Evolutionary conservation across 164 flowering plant species (phyloP).

Genomic region (Magnolia kwangsiensis): DNA sequence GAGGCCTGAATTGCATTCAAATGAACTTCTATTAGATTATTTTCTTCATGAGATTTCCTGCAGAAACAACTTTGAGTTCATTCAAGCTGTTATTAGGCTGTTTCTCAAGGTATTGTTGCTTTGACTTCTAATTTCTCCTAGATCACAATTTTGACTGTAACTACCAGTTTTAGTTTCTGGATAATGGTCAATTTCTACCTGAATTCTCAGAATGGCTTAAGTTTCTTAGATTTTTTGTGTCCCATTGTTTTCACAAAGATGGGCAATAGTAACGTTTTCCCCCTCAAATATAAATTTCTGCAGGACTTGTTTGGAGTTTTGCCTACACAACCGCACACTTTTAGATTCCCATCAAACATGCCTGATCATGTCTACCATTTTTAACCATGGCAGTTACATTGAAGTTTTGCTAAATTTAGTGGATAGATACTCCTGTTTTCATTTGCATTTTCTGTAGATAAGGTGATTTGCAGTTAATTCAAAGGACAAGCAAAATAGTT

Average conservation of each 20-base stretch:
- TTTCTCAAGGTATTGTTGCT: no score
- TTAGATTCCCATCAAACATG: not conserved
- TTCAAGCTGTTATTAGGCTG: no score
- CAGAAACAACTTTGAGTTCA: no score
- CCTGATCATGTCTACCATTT: not conserved
- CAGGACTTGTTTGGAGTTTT: no score
- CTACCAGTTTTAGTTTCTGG: not conserved
- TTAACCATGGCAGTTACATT: no score
- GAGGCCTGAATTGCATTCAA: slow-evolving; percentile 54
- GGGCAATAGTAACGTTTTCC: not conserved
- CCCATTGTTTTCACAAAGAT: no score
- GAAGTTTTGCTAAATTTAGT: not conserved
- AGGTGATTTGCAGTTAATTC: not conserved
- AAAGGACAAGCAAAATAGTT: no score
- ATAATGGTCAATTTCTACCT: not conserved
- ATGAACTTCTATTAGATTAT: slow-evolving; percentile 80
- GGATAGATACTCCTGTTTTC: not conserved
- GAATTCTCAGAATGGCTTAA: not conserved
- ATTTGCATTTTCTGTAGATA: not conserved
- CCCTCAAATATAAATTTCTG: no score
- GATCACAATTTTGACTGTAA: not conserved
- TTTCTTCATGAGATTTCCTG: slow-evolving; percentile 67
- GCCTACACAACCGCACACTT: no score
- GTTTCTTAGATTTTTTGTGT: no score
- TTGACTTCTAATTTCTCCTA: not conserved